Evolutionary conservation across 192 early-diverging fungal species (phyloP).

Genomic region (Coemansia sp.): DNA sequence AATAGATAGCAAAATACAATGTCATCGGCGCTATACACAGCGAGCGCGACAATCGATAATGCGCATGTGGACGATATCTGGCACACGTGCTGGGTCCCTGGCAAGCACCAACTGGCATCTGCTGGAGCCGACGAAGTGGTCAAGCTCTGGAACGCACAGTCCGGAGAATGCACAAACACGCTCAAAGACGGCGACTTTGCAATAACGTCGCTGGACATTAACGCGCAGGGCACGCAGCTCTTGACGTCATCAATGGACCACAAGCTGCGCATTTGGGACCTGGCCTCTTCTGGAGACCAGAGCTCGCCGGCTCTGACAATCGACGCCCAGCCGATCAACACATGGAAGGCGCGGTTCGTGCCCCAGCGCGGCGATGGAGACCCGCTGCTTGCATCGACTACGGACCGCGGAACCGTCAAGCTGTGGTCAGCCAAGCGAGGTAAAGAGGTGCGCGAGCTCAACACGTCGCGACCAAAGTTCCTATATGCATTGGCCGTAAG

Average conservation of each 20-base stretch:
- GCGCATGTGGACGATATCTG: constrained; percentile 54
- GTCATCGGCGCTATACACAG: constrained; percentile 40
- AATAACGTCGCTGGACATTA: constrained; percentile 46
- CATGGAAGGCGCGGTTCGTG: constrained; percentile 49
- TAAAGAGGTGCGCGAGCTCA: constrained; percentile 26
- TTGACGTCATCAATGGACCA: constrained; percentile 55
- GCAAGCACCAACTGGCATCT: constrained; percentile 37
- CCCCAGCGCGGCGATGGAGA: constrained; percentile 3
- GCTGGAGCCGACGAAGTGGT: constrained; percentile 44
- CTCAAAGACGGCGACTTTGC: constrained; percentile 43
- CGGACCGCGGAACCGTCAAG: constrained; percentile 36
- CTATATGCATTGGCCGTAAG: constrained; percentile 43
- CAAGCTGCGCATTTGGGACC: constrained; percentile 45
- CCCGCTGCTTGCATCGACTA: constrained; percentile 34
- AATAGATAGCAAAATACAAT: constrained; percentile 8
- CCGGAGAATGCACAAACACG: constrained; percentile 25
- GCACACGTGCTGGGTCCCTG: constrained; percentile 44
- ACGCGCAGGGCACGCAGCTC: constrained; percentile 33
- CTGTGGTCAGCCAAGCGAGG: constrained; percentile 41
- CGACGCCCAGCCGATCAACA: constrained; percentile 37
- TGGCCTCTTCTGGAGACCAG: background rate
- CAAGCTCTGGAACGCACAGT: constrained; percentile 47
- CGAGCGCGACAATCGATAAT: constrained; percentile 32
- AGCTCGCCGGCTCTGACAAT: constrained; percentile 22
- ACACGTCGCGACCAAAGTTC: constrained; percentile 49